A percentile compares a stretch with the other conserved stretches of the same genome.
Evolutionary conservation across 345 rosid genomes (phyloP).

Genomic region (Ceriops zippeliana): DNA sequence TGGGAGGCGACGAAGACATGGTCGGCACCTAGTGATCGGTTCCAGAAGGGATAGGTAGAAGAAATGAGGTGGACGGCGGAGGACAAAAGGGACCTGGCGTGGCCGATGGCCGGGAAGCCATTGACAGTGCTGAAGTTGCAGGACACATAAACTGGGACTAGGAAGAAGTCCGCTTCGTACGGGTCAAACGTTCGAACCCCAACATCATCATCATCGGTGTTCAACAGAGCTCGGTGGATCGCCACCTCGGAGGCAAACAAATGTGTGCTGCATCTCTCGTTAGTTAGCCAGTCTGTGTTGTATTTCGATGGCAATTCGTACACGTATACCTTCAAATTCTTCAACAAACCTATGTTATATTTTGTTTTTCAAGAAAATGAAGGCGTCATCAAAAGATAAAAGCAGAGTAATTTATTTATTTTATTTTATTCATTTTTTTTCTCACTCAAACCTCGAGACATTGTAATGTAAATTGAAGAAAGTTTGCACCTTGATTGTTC

Average conservation of each 20-base stretch:
- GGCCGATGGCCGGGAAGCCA: conserved; percentile 92
- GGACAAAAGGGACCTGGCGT: conserved; percentile 63
- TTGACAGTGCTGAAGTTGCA: conserved; percentile 86
- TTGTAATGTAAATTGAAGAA: not conserved
- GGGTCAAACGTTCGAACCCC: conserved; percentile 65
- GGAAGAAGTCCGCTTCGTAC: conserved; percentile 81
- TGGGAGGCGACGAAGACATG: conserved; percentile 94
- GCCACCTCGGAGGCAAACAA: conserved; percentile 96
- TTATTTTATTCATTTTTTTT: too few relatives aligned
- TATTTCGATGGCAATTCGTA: conserved; percentile 77
- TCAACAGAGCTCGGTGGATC: conserved; percentile 58
- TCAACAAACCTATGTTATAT: conserved; percentile 29
- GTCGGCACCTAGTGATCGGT: conserved; percentile 67
- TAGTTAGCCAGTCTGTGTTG: conserved; percentile 73
- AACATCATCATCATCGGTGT: conserved; percentile 40
- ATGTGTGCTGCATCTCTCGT: conserved; percentile 81
- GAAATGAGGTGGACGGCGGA: conserved; percentile 69
- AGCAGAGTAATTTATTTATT: not conserved
- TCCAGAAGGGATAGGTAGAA: conserved; percentile 66
- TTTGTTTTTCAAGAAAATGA: not conserved
- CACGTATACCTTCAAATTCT: conserved; percentile 66
- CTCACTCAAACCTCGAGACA: too few relatives aligned
- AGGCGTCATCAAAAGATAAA: not conserved
- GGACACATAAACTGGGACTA: conserved; percentile 92
- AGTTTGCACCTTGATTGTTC: conserved; percentile 32